phyloP scores from a whole-genome alignment of 2,329 filamentous ascomycete species.

The Lecanicillium sp. region DNA sequence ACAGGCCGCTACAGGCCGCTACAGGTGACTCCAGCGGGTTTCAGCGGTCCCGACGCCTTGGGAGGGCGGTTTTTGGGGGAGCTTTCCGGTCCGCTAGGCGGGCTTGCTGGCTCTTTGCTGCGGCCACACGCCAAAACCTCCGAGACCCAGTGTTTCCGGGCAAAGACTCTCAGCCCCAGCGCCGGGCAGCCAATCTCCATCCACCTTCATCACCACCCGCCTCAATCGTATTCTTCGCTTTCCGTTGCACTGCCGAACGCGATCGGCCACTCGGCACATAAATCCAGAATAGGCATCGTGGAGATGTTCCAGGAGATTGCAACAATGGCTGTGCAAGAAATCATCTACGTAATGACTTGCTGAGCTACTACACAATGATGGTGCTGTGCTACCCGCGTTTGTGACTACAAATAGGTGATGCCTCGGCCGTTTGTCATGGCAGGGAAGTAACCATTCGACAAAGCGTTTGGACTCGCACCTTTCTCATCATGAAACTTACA shows the following conservation, averaged over 20 bases:
- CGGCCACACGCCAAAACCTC: not conserved
- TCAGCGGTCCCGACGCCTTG: not conserved
- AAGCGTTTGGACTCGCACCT: too few relatives aligned
- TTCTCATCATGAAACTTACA: not conserved
- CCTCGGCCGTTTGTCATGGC: too few relatives aligned
- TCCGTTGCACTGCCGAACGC: slow-evolving; percentile 3
- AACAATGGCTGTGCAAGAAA: slow-evolving; percentile 1
- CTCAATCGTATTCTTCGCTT: slow-evolving; percentile 11
- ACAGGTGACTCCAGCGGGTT: not conserved
- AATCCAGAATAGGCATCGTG: slow-evolving; percentile 1
- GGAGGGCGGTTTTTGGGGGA: not conserved
- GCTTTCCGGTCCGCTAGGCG: not conserved
- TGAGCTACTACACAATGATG: not conserved
- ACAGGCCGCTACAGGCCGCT: not conserved
- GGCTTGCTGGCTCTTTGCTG: not conserved
- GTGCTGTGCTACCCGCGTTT: not conserved
- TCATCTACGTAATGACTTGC: not conserved
- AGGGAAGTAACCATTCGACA: too few relatives aligned
- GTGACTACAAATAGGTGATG: slow-evolving; percentile 4
- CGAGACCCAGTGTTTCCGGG: slow-evolving; percentile 10
- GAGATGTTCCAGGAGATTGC: not conserved
- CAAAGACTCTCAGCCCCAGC: slow-evolving; percentile 1
- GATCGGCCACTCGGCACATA: slow-evolving; percentile 6
- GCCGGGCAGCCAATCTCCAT: not conserved
- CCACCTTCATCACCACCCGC: too few relatives aligned